Base-by-base conservation (phyloP, 768 basidiomycete species). In the Tulasnella sp. region DNA sequence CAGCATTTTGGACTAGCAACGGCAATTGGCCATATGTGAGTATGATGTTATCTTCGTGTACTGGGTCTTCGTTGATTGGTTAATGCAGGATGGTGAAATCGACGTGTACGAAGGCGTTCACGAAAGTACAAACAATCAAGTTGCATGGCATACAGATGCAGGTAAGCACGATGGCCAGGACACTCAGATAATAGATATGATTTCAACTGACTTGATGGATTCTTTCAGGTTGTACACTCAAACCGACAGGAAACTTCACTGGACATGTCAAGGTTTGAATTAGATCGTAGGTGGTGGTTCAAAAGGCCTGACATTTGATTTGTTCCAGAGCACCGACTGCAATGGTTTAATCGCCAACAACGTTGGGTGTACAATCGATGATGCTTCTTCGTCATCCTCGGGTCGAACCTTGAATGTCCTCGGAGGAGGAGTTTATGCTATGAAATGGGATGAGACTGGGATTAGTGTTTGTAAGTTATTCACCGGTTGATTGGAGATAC, bases 391-490 rank as follows among this genome's bases (percentile, higher is more conserved):
- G 1, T 51, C 57, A 6, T 64, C 64, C 1, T 66, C 57, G 39
- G 66, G 65, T n/a, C 54, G 57, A 48, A 54, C 58, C 4, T 62
- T 64, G 58, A 65, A 66, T 39, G 54, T 40, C 4, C 57, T 55
- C 29, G 64, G 65, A 19, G 66, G 66, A 6, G 66, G 65, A 1
- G 64, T 66, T 1, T 65, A 62, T 40, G 64, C 62, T 25, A 61
- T 62, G 60, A 40, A 61, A 31, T 66, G 66, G 66, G 59, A 62
- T 48, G 58, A 24, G 25, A 31, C 16, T 16, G 55, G 55, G 3
- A 53, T 56, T 33, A 44, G 53, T 29, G 51, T 56, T n/a, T 56
- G 55, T 54, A 12, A 25, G 54, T 53, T 19, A 24, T 22, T 12
- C 48, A 29, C 12, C 10, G 16, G 19, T 13, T 20, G 13, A 16